Conservation (phyloP, 495 filamentous ascomycete genomes). For the Aspergillus coremiiformis region DNA sequence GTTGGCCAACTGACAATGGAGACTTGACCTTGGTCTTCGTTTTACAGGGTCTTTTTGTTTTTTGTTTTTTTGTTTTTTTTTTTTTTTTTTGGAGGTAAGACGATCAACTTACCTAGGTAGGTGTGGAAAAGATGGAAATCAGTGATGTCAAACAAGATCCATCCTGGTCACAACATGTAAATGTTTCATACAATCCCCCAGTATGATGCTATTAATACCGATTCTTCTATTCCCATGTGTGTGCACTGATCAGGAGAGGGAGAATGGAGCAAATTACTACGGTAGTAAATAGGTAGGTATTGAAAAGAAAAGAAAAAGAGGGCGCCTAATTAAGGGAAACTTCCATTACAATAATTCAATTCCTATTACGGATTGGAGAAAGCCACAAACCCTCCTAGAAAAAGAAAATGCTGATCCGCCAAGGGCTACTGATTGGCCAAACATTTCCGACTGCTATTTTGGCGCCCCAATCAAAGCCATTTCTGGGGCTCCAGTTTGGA, state of each 20-base stretch:
- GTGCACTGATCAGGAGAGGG: too few species aligned
- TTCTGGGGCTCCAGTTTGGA: conserved; percentile 1
- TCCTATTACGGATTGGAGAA: background rate
- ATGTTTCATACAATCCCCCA: background rate
- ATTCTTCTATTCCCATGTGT: background rate
- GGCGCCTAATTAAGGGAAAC: too few species aligned
- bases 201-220: background rate
- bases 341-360: too few species aligned
- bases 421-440: background rate
- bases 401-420: background rate
- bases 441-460: conserved; percentile 6
- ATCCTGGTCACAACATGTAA: background rate
- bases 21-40: too few species aligned
- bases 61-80: background rate
- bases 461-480: conserved; percentile 4
- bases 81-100: background rate
- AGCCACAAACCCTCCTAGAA: background rate
- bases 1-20: background rate
- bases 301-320: too few species aligned
- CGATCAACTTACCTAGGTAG: too few species aligned
- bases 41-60: background rate
- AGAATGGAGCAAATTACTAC: too few species aligned
- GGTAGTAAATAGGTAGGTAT: too few species aligned
- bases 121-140: too few species aligned
- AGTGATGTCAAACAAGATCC: background rate